Evolutionary conservation across 2,329 filamentous ascomycete species (phyloP).

Genomic region (Dactylellina cionopaga): DNA sequence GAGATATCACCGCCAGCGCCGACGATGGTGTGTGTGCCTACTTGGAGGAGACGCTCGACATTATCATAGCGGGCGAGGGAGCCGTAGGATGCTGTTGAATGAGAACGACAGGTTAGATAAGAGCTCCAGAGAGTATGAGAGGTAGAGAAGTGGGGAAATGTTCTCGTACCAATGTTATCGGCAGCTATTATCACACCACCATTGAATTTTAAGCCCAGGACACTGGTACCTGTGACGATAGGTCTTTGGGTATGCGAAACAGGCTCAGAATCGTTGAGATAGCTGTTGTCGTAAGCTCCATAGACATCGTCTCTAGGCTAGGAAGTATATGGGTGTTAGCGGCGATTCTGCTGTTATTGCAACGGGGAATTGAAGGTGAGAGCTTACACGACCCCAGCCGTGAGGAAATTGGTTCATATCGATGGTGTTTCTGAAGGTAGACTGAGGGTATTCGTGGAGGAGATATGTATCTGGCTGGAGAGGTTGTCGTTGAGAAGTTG

Average conservation of each 20-base stretch:
- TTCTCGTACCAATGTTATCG: slow-evolving; percentile 84
- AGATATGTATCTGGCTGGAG: slow-evolving; percentile 8
- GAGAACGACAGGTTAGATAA: slow-evolving; percentile 6
- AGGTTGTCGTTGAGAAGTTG: slow-evolving; percentile 28
- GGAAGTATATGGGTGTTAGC: slow-evolving; percentile 57
- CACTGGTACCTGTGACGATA: slow-evolving; percentile 95
- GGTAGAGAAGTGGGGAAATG: slow-evolving; percentile 10
- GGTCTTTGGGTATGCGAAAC: slow-evolving; percentile 86
- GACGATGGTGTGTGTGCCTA: slow-evolving; percentile 83
- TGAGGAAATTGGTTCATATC: slow-evolving; percentile 77
- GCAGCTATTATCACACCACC: slow-evolving; percentile 95
- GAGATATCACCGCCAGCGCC: slow-evolving; percentile 97
- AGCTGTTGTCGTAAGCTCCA: slow-evolving; percentile 88
- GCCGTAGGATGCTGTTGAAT: slow-evolving; percentile 89
- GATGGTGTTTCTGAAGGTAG: slow-evolving; percentile 52
- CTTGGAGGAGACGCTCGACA: slow-evolving; percentile 91
- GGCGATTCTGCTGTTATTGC: slow-evolving; percentile 4
- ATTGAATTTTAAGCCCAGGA: slow-evolving; percentile 93
- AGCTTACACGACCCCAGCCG: slow-evolving; percentile 76
- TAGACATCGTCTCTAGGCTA: slow-evolving; percentile 98
- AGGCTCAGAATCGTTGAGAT: slow-evolving; percentile 71
- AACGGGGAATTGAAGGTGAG: background rate
- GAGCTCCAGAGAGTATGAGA: background rate
- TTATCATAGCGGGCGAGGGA: slow-evolving; percentile 96
- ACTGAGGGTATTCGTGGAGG: slow-evolving; percentile 28